A percentile compares a stretch with the other conserved stretches of the same genome.
These are phyloP conservation scores for Neoscytalidium dimidiatum DNA, from an alignment of 2,329 filamentous ascomycete species.

Conservation along the genomic window DNA sequence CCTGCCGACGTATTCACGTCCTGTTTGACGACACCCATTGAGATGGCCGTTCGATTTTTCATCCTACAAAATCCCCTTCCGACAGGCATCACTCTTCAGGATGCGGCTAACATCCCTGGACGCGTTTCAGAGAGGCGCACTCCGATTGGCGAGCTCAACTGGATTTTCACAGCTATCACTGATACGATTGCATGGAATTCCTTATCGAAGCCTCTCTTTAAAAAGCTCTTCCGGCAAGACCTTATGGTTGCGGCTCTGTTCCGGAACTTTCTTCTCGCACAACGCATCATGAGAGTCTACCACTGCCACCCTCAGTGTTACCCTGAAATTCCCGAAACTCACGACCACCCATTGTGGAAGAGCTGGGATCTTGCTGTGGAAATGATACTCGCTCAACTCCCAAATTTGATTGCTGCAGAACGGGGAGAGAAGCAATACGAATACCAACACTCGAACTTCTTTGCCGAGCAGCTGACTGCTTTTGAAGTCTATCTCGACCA, in stretches of 20 bases:
- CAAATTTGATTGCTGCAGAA: slow-evolving; percentile 76
- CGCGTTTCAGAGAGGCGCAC: slow-evolving; percentile 90
- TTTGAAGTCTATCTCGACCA: slow-evolving; percentile 93
- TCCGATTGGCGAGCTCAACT: slow-evolving; percentile 93
- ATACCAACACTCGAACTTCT: slow-evolving; percentile 93
- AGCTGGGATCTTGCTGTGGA: slow-evolving; percentile 98
- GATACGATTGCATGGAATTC: slow-evolving; percentile 99
- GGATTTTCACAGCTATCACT: slow-evolving; percentile 99
- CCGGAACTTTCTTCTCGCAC: slow-evolving; percentile 90
- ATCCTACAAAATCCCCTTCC: slow-evolving; percentile 84
- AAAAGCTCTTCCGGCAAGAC: slow-evolving; percentile 95
- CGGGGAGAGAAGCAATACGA: slow-evolving; percentile 77
- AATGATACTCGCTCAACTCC: slow-evolving; percentile 87
- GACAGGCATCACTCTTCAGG: slow-evolving; percentile 70
- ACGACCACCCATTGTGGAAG: slow-evolving; percentile 92
- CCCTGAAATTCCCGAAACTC: slow-evolving; percentile 88
- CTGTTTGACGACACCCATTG: slow-evolving; percentile 94
- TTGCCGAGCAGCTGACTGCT: slow-evolving; percentile 93
- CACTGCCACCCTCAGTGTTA: slow-evolving; percentile 94
- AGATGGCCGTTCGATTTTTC: slow-evolving; percentile 96
- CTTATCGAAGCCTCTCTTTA: slow-evolving; percentile 84
- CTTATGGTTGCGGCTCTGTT: slow-evolving; percentile 99
- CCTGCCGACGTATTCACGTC: slow-evolving; percentile 95
- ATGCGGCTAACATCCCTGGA: slow-evolving; percentile 86
- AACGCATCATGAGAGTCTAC: slow-evolving; percentile 94